Percentiles rank a stretch among this genome's conserved stretches.
Conservation (phyloP, 2,329 filamentous ascomycete genomes). For the Raffaelea albimanens region DNA sequence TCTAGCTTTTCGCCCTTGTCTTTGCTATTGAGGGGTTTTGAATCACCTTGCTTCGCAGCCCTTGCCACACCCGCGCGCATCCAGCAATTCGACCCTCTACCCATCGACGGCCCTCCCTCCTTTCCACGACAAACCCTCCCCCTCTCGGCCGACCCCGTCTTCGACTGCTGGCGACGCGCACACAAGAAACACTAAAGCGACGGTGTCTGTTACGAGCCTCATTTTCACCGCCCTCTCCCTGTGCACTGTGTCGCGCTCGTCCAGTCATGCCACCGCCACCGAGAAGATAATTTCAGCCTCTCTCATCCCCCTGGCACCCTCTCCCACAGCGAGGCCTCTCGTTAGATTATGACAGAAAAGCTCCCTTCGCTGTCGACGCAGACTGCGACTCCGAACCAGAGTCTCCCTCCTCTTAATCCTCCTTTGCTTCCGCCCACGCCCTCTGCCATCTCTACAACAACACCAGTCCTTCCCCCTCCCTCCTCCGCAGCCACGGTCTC, state of each 20-base stretch:
- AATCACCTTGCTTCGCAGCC: no score
- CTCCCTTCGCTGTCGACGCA: slow-evolving; percentile 43
- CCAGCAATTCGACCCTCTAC: no score
- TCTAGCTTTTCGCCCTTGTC: no score
- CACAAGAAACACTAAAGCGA: neutral
- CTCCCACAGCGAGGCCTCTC: slow-evolving; percentile 31
- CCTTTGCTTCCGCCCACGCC: slow-evolving; percentile 1
- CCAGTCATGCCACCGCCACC: slow-evolving; percentile 41
- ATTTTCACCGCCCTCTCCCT: neutral
- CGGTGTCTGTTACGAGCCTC: neutral
- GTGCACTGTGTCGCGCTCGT: neutral
- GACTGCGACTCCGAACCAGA: slow-evolving; percentile 46
- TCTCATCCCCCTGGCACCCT: slow-evolving; percentile 20
- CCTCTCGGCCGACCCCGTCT: neutral
- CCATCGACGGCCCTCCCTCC: no score
- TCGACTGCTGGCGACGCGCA: neutral
- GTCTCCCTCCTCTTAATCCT: slow-evolving; percentile 27
- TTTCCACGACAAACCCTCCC: neutral
- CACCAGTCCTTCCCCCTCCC: neutral
- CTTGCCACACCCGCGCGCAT: no score
- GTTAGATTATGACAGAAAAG: slow-evolving; percentile 56
- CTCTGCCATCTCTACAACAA: neutral
- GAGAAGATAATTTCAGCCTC: slow-evolving; percentile 6
- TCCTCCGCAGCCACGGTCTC: slow-evolving; percentile 1
- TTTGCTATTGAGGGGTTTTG: no score